These are phyloP conservation scores for Adansonia digitata DNA, from an alignment of 345 rosid genomes.

Conservation along the genomic window DNA sequence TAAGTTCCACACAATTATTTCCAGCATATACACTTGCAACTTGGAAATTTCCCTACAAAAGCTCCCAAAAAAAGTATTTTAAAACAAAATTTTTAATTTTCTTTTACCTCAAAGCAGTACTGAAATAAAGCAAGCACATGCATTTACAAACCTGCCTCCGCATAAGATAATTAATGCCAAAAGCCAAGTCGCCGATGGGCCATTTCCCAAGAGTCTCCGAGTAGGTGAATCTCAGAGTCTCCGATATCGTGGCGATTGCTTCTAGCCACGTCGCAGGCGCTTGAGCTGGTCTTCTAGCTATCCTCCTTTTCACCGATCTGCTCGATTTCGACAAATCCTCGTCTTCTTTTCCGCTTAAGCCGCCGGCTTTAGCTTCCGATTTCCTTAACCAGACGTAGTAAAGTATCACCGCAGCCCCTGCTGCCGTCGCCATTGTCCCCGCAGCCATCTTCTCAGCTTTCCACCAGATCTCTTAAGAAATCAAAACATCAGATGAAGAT, in stretches of 20 bases:
- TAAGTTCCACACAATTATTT: slow-evolving; percentile 47
- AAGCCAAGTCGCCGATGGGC: slow-evolving; percentile 96
- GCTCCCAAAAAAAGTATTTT: neutral
- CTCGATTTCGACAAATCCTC: slow-evolving; percentile 57
- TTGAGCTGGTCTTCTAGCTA: slow-evolving; percentile 70
- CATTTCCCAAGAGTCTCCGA: slow-evolving; percentile 97
- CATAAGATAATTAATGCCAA: slow-evolving; percentile 89
- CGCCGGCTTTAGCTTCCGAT: slow-evolving; percentile 27
- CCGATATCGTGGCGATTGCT: slow-evolving; percentile 75
- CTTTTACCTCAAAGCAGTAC: neutral
- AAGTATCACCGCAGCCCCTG: slow-evolving; percentile 73
- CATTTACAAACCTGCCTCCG: slow-evolving; percentile 65
- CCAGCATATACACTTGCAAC: slow-evolving; percentile 86
- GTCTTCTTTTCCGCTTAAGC: slow-evolving; percentile 13
- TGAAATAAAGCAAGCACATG: neutral
- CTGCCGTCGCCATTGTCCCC: slow-evolving; percentile 84
- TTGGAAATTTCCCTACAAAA: slow-evolving; percentile 62
- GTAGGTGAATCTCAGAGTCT: slow-evolving; percentile 87
- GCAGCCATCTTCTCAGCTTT: slow-evolving; percentile 54
- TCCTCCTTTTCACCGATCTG: slow-evolving; percentile 65
- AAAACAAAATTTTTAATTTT: neutral
- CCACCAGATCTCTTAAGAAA: neutral
- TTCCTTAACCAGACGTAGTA: slow-evolving; percentile 55
- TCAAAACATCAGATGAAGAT: neutral
- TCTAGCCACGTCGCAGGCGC: slow-evolving; percentile 98